These are phyloP conservation scores for Diospyros lotus DNA, from an alignment of 148 eudicot species.

Conservation along the genomic window DNA sequence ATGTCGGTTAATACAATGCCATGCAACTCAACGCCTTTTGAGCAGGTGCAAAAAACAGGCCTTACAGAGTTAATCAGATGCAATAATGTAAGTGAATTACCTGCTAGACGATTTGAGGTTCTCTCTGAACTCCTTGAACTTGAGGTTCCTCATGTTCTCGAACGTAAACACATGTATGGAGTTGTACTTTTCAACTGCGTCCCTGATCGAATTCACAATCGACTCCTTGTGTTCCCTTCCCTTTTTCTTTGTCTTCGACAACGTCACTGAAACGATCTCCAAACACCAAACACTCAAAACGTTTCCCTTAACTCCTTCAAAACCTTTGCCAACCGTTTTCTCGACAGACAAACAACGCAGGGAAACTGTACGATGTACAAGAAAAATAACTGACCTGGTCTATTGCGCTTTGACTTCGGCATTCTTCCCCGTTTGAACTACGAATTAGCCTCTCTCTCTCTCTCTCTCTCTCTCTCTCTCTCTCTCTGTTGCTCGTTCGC, in stretches of 20 bases:
- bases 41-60: no score
- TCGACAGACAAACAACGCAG: background rate
- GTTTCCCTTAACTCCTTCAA: background rate
- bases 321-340: background rate
- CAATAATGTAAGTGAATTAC: slow-evolving; percentile 15
- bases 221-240: slow-evolving; percentile 78
- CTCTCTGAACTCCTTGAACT: slow-evolving; percentile 86
- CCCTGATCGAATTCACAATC: slow-evolving; percentile 62
- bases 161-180: slow-evolving; percentile 67
- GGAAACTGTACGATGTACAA: background rate
- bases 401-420: slow-evolving; percentile 88
- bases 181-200: slow-evolving; percentile 55
- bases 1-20: background rate
- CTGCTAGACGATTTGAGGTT: slow-evolving; percentile 74
- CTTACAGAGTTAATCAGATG: background rate
- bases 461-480: no score
- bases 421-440: slow-evolving; percentile 17
- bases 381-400: slow-evolving; percentile 33
- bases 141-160: slow-evolving; percentile 93
- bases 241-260: slow-evolving; percentile 95
- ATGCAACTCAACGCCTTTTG: background rate
- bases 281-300: background rate
- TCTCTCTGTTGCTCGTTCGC: no score
- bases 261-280: slow-evolving; percentile 53
- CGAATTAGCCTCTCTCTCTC: background rate